Evolutionary conservation across 1,139 yeast species (phyloP).

Genomic region (Sugiyamaella neomexicana): DNA sequence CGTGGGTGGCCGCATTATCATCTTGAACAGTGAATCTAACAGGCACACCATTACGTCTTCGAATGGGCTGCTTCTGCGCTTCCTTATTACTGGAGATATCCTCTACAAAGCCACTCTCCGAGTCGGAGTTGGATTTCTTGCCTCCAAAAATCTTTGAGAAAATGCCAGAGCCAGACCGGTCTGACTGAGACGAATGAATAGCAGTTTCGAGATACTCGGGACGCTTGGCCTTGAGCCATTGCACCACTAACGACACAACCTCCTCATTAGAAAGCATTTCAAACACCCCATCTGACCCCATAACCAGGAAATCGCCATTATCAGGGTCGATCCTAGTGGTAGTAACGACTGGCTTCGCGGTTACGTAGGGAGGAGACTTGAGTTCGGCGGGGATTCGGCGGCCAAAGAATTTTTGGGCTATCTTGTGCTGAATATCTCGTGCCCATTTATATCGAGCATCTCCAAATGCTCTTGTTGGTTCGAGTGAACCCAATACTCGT

Average conservation of each 20-base stretch:
- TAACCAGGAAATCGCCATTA: constrained; percentile 79
- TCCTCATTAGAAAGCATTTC: constrained; percentile 92
- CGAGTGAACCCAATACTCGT: constrained; percentile 88
- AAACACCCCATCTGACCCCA: constrained; percentile 93
- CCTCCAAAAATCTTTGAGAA: constrained; percentile 26
- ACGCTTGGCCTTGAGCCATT: constrained; percentile 84
- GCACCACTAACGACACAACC: constrained; percentile 85
- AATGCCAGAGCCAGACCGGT: constrained; percentile 13
- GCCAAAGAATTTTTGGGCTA: constrained; percentile 80
- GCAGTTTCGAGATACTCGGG: constrained; percentile 44
- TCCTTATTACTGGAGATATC: constrained; percentile 47
- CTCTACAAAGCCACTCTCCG: constrained; percentile 29
- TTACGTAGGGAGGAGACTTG: constrained; percentile 92
- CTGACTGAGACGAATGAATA: constrained; percentile 5
- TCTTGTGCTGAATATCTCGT: constrained; percentile 70
- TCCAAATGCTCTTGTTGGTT: constrained; percentile 96
- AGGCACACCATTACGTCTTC: constrained; percentile 44
- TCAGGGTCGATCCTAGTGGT: constrained; percentile 72
- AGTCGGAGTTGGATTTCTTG: constrained; percentile 22
- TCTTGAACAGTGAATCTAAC: constrained; percentile 62
- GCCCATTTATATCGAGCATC: constrained; percentile 90
- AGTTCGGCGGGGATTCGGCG: constrained; percentile 76
- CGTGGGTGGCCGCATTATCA: constrained; percentile 85
- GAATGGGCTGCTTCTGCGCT: constrained; percentile 57
- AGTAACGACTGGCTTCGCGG: constrained; percentile 92